These are phyloP conservation scores for Afroboletus lepidellus DNA, from an alignment of 1,284 basidiomycete genomes.

Conservation along the genomic window DNA sequence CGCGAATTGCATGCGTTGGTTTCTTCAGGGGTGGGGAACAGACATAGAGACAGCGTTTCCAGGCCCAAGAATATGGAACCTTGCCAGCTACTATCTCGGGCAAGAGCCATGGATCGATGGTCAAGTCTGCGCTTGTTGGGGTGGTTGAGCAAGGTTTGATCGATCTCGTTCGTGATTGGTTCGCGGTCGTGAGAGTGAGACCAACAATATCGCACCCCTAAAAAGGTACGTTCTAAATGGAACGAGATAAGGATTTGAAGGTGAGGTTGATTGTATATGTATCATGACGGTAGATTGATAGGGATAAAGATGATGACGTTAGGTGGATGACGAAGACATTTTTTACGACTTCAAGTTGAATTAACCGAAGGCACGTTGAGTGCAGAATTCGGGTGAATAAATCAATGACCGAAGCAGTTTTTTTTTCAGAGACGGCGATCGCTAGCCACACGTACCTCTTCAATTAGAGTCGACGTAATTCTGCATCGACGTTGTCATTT, in stretches of 20 bases:
- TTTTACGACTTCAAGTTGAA: not conserved
- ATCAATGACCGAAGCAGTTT: not conserved
- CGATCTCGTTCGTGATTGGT: slow-evolving; percentile 16
- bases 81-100: slow-evolving; percentile 9
- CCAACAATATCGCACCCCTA: slow-evolving; percentile 2
- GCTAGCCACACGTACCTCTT: slow-evolving; percentile 8
- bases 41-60: not conserved
- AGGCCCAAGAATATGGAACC: slow-evolving; percentile 5
- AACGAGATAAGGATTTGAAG: slow-evolving; percentile 15
- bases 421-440: not conserved
- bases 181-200: slow-evolving; percentile 16
- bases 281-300: not conserved
- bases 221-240: slow-evolving; percentile 7
- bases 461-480: not conserved
- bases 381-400: not conserved
- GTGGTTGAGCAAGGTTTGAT: slow-evolving; percentile 20
- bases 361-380: not conserved
- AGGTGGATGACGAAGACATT: not conserved
- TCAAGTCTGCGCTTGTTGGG: not conserved
- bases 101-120: slow-evolving; percentile 11
- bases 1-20: not conserved
- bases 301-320: not conserved
- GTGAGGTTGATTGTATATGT: slow-evolving; percentile 1
- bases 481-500: not conserved
- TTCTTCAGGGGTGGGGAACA: not conserved